Conservation (phyloP, 2,329 filamentous ascomycete genomes). For the Fusarium sp. region DNA sequence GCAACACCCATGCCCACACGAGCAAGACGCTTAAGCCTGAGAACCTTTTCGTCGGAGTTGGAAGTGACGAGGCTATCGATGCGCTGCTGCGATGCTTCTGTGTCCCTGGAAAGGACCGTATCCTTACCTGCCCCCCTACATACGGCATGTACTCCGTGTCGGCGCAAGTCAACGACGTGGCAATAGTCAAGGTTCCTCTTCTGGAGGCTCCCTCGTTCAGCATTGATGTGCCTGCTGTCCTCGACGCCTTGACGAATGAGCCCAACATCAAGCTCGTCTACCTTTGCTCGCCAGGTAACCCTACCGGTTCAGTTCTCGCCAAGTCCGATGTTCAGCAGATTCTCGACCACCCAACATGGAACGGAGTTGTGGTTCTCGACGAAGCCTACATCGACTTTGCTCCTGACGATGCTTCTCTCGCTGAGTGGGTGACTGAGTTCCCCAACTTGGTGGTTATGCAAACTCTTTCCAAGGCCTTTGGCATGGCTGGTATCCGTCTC, state of each 20-base stretch:
- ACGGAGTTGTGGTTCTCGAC: constrained; percentile 91
- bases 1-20: constrained; percentile 87
- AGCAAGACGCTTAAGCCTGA: constrained; percentile 76
- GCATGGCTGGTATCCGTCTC: constrained; percentile 90
- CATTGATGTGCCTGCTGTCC: constrained; percentile 77
- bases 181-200: constrained; percentile 86
- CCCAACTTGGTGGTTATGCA: constrained; percentile 98
- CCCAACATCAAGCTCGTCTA: constrained; percentile 86
- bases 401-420: constrained; percentile 78
- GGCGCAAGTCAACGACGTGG: constrained; percentile 92
- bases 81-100: constrained; percentile 94
- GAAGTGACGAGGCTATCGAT: constrained; percentile 97
- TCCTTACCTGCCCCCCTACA: constrained; percentile 94
- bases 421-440: constrained; percentile 91
- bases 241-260: constrained; percentile 67
- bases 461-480: constrained; percentile 97
- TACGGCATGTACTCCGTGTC: constrained; percentile 99
- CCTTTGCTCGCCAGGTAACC: constrained; percentile 94
- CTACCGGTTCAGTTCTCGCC: constrained; percentile 81
- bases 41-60: constrained; percentile 94
- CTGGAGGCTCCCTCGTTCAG: constrained; percentile 77
- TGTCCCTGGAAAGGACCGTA: constrained; percentile 84
- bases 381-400: constrained; percentile 98
- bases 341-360: constrained; percentile 90
- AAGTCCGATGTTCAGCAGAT: constrained; percentile 80